These are phyloP conservation scores for Eudorina sp. DNA, from an alignment of 139 green algal species.

Conservation along the genomic window DNA sequence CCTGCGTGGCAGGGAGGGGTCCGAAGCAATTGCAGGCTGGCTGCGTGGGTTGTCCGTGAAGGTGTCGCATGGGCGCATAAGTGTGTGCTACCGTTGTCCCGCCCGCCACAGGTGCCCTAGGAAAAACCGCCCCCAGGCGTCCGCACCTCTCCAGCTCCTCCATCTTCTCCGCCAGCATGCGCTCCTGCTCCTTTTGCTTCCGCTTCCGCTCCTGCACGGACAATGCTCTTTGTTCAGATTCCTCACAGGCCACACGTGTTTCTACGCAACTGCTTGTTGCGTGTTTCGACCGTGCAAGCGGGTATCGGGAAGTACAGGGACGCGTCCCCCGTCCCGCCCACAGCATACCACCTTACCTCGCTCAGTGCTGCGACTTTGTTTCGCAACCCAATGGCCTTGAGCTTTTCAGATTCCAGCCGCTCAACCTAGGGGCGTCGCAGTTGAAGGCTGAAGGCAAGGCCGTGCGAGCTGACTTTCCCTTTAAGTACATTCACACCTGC, in stretches of 20 bases:
- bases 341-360: too few relatives aligned
- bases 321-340: too few relatives aligned
- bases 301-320: too few relatives aligned
- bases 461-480: too few relatives aligned
- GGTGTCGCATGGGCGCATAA: not conserved
- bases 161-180: conserved; percentile 70
- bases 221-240: too few relatives aligned
- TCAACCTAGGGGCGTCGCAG: conserved; percentile 62
- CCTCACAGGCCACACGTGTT: too few relatives aligned
- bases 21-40: too few relatives aligned
- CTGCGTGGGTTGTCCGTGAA: not conserved
- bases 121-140: not conserved
- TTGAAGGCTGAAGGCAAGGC: too few relatives aligned
- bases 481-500: conserved; percentile 65
- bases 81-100: not conserved
- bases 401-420: conserved; percentile 76
- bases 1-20: conserved; percentile 45
- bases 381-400: conserved; percentile 72
- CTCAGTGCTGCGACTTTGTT: conserved; percentile 75
- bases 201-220: conserved; percentile 68
- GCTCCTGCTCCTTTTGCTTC: conserved; percentile 68
- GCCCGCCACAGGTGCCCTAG: not conserved
- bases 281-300: too few relatives aligned
- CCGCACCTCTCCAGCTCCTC: conserved; percentile 75
- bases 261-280: too few relatives aligned